Evolutionary conservation across 176 grass and related monocot species (phyloP).

Genomic region (Areca catechu): DNA sequence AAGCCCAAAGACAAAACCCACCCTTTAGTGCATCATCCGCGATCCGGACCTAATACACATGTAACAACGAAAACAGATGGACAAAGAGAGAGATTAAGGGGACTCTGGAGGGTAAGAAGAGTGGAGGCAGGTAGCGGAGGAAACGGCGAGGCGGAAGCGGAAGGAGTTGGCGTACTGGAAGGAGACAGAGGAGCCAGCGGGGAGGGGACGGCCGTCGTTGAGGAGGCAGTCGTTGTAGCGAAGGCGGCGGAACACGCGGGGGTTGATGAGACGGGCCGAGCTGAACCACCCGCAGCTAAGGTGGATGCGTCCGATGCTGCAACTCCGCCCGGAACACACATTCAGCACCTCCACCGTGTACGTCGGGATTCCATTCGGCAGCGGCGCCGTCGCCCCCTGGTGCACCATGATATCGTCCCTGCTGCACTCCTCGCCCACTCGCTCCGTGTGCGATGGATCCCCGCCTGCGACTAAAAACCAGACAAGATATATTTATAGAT

Average conservation of each 20-base stretch:
- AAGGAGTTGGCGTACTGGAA: conserved; percentile 92
- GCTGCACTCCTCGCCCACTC: conserved; percentile 22
- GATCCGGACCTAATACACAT: too few relatives aligned
- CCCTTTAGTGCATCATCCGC: too few relatives aligned
- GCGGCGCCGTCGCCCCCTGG: conserved; percentile 36
- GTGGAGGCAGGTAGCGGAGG: conserved; percentile 20
- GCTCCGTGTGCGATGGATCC: conserved; percentile 4
- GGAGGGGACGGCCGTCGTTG: conserved; percentile 64
- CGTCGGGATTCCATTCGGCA: conserved; percentile 42
- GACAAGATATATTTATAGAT: not conserved
- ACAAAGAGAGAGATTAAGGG: not conserved
- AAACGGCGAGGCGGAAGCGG: conserved; percentile 22
- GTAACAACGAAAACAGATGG: not conserved
- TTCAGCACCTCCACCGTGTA: conserved; percentile 88
- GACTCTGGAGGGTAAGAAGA: conserved; percentile 7
- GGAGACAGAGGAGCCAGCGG: conserved; percentile 47
- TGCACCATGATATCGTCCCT: conserved; percentile 41
- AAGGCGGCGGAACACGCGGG: conserved; percentile 63
- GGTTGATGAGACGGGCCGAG: conserved; percentile 71
- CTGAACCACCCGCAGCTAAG: conserved; percentile 89
- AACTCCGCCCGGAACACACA: conserved; percentile 29
- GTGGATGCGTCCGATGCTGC: conserved; percentile 60
- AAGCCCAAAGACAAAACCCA: too few relatives aligned
- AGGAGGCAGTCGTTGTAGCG: conserved; percentile 69
- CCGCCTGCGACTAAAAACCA: too few relatives aligned